These are phyloP conservation scores for Chiua virens DNA, from an alignment of 768 basidiomycete genomes.

Conservation along the genomic window DNA sequence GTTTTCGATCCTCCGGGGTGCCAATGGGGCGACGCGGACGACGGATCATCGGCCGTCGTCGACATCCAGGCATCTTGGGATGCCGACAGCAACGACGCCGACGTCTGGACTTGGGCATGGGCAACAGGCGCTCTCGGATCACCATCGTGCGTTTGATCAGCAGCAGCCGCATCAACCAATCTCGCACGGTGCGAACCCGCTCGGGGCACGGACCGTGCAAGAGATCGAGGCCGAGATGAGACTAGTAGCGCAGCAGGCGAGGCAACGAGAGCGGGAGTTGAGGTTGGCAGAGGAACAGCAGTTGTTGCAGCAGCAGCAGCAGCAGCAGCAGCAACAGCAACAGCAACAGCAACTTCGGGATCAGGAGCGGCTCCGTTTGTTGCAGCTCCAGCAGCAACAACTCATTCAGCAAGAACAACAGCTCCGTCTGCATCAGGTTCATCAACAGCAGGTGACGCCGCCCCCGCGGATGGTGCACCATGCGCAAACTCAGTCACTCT, in stretches of 20 bases:
- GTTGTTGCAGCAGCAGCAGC: slow-evolving; percentile 33
- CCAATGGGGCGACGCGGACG: slow-evolving; percentile 49
- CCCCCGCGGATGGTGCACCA: slow-evolving; percentile 66
- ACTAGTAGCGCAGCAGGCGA: slow-evolving; percentile 51
- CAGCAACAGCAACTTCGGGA: slow-evolving; percentile 41
- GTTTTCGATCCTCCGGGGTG: slow-evolving; percentile 63
- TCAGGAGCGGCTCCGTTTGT: slow-evolving; percentile 39
- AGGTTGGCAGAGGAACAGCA: slow-evolving; percentile 34
- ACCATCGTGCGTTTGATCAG: slow-evolving; percentile 36
- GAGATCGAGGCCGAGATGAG: slow-evolving; percentile 87
- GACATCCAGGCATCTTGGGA: slow-evolving; percentile 21
- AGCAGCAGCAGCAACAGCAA: slow-evolving; percentile 32
- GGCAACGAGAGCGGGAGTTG: slow-evolving; percentile 44
- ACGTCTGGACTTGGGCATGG: slow-evolving; percentile 21
- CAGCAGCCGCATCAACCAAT: slow-evolving; percentile 36
- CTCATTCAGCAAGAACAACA: slow-evolving; percentile 35
- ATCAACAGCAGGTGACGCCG: slow-evolving; percentile 47
- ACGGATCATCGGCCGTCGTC: slow-evolving; percentile 31
- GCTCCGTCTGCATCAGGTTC: slow-evolving; percentile 39
- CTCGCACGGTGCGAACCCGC: slow-evolving; percentile 35
- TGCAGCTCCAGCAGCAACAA: slow-evolving; percentile 46
- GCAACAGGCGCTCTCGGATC: slow-evolving; percentile 35
- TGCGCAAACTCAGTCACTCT: slow-evolving; percentile 17
- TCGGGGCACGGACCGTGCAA: slow-evolving; percentile 62
- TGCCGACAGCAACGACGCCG: slow-evolving; percentile 22